A percentile compares a stretch with the other conserved stretches of the same genome.
These are phyloP conservation scores for Tetragonia tetragonoides DNA, from an alignment of 148 eudicot genomes.

Conservation along the genomic window DNA sequence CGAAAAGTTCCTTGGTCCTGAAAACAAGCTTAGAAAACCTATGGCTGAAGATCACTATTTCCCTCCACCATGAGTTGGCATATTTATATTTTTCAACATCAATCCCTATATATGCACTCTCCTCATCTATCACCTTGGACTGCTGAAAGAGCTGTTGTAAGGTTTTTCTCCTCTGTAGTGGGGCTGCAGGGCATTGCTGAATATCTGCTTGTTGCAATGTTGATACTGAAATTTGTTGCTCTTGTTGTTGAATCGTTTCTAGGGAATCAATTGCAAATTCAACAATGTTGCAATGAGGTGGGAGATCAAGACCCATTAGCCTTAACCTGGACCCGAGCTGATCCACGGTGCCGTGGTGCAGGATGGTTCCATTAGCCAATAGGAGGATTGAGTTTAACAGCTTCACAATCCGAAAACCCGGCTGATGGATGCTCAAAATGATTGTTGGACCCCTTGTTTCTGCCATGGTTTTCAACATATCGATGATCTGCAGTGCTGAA, in stretches of 20 bases:
- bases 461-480: constrained; percentile 86
- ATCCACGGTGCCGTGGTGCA: constrained; percentile 78
- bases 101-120: constrained; percentile 29
- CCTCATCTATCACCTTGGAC: constrained; percentile 76
- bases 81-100: constrained; percentile 27
- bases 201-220: constrained; percentile 19
- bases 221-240: constrained; percentile 20
- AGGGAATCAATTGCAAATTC: constrained; percentile 92
- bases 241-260: constrained; percentile 43
- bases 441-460: constrained; percentile 69
- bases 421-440: constrained; percentile 88
- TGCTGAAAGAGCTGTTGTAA: constrained; percentile 89
- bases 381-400: constrained; percentile 68
- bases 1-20: constrained; percentile 82
- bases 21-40: constrained; percentile 76
- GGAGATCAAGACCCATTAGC: constrained; percentile 61
- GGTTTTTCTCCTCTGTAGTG: constrained; percentile 37
- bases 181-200: constrained; percentile 4
- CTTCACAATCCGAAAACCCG: constrained; percentile 88
- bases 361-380: constrained; percentile 70
- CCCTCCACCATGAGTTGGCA: constrained; percentile 59
- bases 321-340: constrained; percentile 45
- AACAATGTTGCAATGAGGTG: constrained; percentile 64
- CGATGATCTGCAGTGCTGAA: constrained; percentile 85
- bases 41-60: constrained; percentile 62